Evolutionary conservation across 352 stramenopile genomes (phyloP).

Genomic region (Thalassiosira exigua): DNA sequence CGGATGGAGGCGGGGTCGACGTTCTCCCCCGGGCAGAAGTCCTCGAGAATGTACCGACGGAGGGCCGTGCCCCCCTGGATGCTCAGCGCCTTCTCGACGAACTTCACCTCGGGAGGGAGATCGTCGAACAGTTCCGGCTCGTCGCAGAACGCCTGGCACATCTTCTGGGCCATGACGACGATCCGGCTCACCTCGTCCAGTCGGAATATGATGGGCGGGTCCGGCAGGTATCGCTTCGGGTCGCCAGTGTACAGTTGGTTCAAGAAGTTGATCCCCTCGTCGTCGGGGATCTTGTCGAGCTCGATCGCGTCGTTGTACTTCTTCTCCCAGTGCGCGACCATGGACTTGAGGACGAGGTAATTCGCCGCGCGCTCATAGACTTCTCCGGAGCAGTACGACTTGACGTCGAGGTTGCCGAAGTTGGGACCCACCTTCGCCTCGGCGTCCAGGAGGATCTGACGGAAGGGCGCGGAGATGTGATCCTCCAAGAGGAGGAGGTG

Average conservation of each 20-base stretch:
- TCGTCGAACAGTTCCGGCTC: slow-evolving; percentile 69
- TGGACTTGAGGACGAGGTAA: slow-evolving; percentile 84
- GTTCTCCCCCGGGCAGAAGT: slow-evolving; percentile 76
- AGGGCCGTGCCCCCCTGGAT: slow-evolving; percentile 80
- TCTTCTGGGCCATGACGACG: slow-evolving; percentile 79
- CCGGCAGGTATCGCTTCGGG: slow-evolving; percentile 74
- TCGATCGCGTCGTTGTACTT: slow-evolving; percentile 81
- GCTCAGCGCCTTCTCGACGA: slow-evolving; percentile 74
- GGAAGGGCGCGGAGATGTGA: slow-evolving; percentile 82
- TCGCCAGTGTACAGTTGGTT: slow-evolving; percentile 66
- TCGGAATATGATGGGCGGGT: slow-evolving; percentile 78
- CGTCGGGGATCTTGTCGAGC: slow-evolving; percentile 62
- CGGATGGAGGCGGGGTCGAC: slow-evolving; percentile 70
- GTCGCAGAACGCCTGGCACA: slow-evolving; percentile 74
- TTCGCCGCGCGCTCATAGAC: slow-evolving; percentile 75
- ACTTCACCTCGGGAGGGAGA: slow-evolving; percentile 76
- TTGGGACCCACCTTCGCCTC: slow-evolving; percentile 78
- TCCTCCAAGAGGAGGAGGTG: slow-evolving; percentile 83
- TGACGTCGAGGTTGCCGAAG: slow-evolving; percentile 82
- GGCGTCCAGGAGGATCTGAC: slow-evolving; percentile 81
- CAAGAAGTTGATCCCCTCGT: slow-evolving; percentile 57
- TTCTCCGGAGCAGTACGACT: slow-evolving; percentile 63
- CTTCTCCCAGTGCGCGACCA: slow-evolving; percentile 84
- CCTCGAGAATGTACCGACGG: slow-evolving; percentile 79
- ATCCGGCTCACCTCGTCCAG: slow-evolving; percentile 77